Evolutionary conservation across 371 early-diverging fungal species (phyloP).

Genomic region (Mucor irregularis): DNA sequence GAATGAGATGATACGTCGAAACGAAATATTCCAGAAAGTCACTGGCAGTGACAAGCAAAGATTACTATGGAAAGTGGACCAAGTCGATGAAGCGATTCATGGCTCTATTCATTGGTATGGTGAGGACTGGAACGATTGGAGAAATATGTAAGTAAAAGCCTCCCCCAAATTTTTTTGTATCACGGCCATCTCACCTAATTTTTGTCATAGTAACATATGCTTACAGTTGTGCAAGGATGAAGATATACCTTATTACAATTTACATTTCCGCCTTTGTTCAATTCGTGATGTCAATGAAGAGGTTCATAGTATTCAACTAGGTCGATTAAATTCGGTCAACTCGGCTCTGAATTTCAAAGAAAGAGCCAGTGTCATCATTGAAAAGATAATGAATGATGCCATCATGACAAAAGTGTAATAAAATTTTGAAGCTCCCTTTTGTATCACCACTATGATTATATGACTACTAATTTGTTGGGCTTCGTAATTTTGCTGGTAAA

Average conservation of each 20-base stretch:
- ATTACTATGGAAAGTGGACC: slow-evolving; percentile 47
- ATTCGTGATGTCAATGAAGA: not conserved
- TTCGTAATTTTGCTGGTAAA: too few species aligned
- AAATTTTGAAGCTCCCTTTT: not conserved
- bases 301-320: not conserved
- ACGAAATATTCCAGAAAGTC: slow-evolving; percentile 12
- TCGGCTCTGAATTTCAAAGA: slow-evolving; percentile 17
- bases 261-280: slow-evolving; percentile 19
- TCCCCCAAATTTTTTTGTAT: not conserved
- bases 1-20: slow-evolving; percentile 37
- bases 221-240: slow-evolving; percentile 12
- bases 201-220: not conserved
- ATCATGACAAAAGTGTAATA: slow-evolving; percentile 6
- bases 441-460: too few species aligned
- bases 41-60: slow-evolving; percentile 27
- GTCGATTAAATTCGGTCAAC: not conserved
- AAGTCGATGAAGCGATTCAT: slow-evolving; percentile 48
- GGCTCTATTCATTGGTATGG: slow-evolving; percentile 37
- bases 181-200: too few species aligned
- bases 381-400: slow-evolving; percentile 12
- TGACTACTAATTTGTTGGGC: too few species aligned
- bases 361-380: slow-evolving; percentile 11
- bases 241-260: slow-evolving; percentile 12
- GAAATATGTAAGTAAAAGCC: slow-evolving; percentile 36
- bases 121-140: slow-evolving; percentile 22